phyloP scores from a whole-genome alignment of 1,284 basidiomycete species.

The Microbotryum silenes-acaulis region DNA sequence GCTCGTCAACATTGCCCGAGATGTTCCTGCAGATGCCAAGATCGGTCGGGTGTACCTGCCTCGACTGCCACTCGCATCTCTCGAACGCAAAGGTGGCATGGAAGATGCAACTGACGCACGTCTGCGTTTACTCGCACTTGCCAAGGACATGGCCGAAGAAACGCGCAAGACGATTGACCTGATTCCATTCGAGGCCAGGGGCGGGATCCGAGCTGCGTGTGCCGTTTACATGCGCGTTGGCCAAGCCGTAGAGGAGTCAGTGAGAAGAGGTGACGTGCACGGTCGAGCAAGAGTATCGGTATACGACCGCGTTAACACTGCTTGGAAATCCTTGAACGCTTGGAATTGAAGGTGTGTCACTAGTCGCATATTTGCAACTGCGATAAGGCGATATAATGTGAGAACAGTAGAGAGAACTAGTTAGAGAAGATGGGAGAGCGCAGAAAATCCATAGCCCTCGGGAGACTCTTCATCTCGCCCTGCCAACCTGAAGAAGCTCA shows the following conservation, averaged over 20 bases:
- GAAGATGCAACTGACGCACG: conserved; percentile 34
- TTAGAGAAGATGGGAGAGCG: no score
- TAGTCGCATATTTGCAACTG: no score
- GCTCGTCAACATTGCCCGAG: conserved; percentile 44
- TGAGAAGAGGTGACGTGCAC: conserved; percentile 4
- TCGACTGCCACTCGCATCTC: conserved; percentile 33
- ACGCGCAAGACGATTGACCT: conserved; percentile 36
- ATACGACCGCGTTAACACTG: conserved; percentile 32
- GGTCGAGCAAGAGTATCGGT: conserved; percentile 36
- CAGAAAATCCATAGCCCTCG: no score
- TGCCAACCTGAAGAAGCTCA: no score
- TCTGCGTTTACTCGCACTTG: conserved; percentile 35
- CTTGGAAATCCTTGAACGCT: conserved; percentile 30
- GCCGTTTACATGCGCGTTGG: conserved; percentile 42
- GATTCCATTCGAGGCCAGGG: conserved; percentile 39
- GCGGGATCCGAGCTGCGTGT: conserved; percentile 41
- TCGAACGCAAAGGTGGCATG: conserved; percentile 9
- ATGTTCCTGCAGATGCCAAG: conserved; percentile 42
- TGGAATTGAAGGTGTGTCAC: neutral
- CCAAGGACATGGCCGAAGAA: conserved; percentile 33
- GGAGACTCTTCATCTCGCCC: no score
- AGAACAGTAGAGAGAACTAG: no score
- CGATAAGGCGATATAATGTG: no score
- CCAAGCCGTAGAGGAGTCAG: conserved; percentile 28
- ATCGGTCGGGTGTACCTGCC: conserved; percentile 45